A percentile compares a stretch with the other conserved stretches of the same genome.
phyloP scores from a whole-genome alignment of 176 grass and related monocot species.

The Triticum timopheevii region DNA sequence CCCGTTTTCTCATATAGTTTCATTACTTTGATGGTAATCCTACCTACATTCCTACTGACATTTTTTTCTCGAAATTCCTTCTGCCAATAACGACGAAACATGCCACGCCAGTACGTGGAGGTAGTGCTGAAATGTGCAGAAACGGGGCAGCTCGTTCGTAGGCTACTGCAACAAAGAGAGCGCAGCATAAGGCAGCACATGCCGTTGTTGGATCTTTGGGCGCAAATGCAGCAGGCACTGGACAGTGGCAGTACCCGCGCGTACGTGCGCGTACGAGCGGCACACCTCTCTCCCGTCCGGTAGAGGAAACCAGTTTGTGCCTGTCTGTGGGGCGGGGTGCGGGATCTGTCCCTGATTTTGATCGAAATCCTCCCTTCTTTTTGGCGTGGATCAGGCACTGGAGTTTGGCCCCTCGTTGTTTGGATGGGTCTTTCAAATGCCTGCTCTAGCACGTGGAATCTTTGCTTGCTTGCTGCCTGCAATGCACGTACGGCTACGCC shows the following conservation, averaged over 20 bases:
- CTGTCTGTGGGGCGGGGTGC: not conserved
- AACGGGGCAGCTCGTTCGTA: not conserved
- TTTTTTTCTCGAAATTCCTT: not conserved
- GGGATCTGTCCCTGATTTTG: not conserved
- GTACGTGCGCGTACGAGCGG: not conserved
- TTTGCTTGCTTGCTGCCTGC: not conserved
- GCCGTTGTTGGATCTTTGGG: slow-evolving; percentile 8
- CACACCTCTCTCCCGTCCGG: not conserved
- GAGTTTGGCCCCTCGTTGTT: not conserved
- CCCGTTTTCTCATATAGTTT: too few relatives aligned
- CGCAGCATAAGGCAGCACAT: slow-evolving; percentile 29
- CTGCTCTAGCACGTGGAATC: not conserved
- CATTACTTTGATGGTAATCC: too few relatives aligned
- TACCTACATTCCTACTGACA: not conserved
- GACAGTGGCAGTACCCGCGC: not conserved
- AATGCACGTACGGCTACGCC: not conserved
- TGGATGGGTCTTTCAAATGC: not conserved
- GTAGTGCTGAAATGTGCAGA: not conserved
- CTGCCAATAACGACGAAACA: slow-evolving; percentile 8
- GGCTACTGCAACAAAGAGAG: not conserved
- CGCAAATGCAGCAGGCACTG: not conserved
- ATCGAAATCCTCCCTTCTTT: not conserved
- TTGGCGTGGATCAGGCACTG: not conserved
- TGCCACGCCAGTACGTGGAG: slow-evolving; percentile 7
- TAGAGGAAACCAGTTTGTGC: not conserved